A percentile compares a stretch with the other conserved stretches of the same genome.
phyloP scores from a whole-genome alignment of 352 stramenopile genomes.

The Phytophthora fragariae region DNA sequence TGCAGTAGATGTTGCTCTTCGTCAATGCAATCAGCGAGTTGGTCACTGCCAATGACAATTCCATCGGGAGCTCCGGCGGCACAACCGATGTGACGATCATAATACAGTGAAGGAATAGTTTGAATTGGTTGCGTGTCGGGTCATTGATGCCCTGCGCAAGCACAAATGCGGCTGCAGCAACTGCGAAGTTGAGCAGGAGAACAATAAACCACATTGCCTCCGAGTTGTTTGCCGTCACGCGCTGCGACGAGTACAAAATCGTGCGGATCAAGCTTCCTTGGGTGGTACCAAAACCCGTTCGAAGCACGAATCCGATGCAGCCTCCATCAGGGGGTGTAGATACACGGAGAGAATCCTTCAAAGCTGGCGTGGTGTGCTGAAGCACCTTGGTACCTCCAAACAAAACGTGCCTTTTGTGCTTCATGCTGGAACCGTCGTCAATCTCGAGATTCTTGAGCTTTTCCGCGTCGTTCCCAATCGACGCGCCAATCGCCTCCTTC shows the following conservation, averaged over 20 bases:
- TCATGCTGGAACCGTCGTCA: slow-evolving; percentile 80
- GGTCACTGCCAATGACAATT: slow-evolving; percentile 97
- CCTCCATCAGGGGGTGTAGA: slow-evolving; percentile 91
- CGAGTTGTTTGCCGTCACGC: slow-evolving; percentile 94
- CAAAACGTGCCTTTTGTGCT: slow-evolving; percentile 91
- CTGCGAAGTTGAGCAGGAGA: slow-evolving; percentile 96
- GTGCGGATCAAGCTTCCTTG: slow-evolving; percentile 98
- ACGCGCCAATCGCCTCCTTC: slow-evolving; percentile 92
- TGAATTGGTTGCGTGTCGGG: slow-evolving; percentile 95
- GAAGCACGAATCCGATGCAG: slow-evolving; percentile 95
- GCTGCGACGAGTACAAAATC: slow-evolving; percentile 98
- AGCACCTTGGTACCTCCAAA: slow-evolving; percentile 93
- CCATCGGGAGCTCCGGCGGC: slow-evolving; percentile 98
- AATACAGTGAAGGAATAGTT: slow-evolving; percentile 97
- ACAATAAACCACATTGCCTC: slow-evolving; percentile 98
- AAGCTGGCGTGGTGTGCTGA: slow-evolving; percentile 67
- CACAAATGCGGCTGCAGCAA: slow-evolving; percentile 95
- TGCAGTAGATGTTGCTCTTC: slow-evolving; percentile 97
- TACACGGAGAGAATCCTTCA: slow-evolving; percentile 46
- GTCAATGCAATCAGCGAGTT: slow-evolving; percentile 95
- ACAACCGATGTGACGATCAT: slow-evolving; percentile 99
- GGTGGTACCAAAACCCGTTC: slow-evolving; percentile 97
- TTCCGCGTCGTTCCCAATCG: slow-evolving; percentile 76
- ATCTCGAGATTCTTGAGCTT: slow-evolving; percentile 73
- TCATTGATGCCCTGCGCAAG: slow-evolving; percentile 86